Percentiles rank a stretch among this genome's conserved stretches.
Evolutionary conservation across 208 protist genomes (phyloP).

Genomic region (Leishmania tropica): DNA sequence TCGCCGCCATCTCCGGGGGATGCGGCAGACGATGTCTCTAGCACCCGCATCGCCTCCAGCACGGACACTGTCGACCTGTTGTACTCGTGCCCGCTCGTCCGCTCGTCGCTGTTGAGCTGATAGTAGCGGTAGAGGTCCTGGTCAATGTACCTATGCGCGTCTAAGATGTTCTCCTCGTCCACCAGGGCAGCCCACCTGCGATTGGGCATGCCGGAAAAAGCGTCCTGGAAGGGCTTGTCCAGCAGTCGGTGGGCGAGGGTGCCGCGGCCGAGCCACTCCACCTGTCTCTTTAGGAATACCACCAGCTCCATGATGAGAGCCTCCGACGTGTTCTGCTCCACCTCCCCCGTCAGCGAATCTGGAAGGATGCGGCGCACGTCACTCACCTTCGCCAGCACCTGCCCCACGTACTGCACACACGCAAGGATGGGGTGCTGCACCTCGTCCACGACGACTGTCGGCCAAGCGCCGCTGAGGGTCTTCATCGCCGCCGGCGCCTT

Average conservation of each 20-base stretch:
- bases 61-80: conserved; percentile 25
- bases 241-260: conserved; percentile 66
- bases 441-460: conserved; percentile 51
- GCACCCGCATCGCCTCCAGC: conserved; percentile 35
- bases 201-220: conserved; percentile 58
- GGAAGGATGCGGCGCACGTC: conserved; percentile 55
- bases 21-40: conserved; percentile 25
- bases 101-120: conserved; percentile 63
- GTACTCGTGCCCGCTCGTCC: conserved; percentile 83
- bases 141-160: conserved; percentile 63
- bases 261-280: conserved; percentile 57
- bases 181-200: conserved; percentile 55
- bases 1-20: background rate
- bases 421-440: conserved; percentile 55
- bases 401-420: conserved; percentile 80
- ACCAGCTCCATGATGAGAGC: conserved; percentile 71
- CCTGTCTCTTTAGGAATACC: conserved; percentile 67
- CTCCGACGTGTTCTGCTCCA: conserved; percentile 70
- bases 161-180: conserved; percentile 44
- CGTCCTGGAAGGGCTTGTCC: conserved; percentile 68
- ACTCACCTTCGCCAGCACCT: conserved; percentile 68
- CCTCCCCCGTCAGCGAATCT: conserved; percentile 46
- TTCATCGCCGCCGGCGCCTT: conserved; percentile 18
- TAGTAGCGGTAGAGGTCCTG: conserved; percentile 78
- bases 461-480: conserved; percentile 42